Base-by-base conservation (phyloP, 139 green algal species). In the Chlorella sp. region DNA sequence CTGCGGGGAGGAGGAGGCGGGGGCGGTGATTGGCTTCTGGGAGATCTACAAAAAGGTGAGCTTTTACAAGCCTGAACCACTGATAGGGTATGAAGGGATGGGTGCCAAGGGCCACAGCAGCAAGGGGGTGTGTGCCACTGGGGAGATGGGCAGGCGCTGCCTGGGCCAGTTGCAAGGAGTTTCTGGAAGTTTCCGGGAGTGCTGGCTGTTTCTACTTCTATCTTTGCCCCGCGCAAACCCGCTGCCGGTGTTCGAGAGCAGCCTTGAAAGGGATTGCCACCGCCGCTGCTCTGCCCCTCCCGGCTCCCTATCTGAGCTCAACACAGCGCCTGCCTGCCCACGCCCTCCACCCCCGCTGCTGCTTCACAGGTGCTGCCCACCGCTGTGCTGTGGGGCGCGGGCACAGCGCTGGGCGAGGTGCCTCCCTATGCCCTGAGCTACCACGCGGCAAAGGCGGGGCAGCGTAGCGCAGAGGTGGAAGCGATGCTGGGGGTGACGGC, bases 371-470 rank as follows among this genome's bases (percentile, higher is more conserved):
- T 97, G 28, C 86, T 95, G 0, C 32, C 93, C 32, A 92, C 95
- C 7, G 89, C 90, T 1, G 93, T 98, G 69, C 90, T 99, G 57
- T 99, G 97, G 97, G 97, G 97, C 22, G 90, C 89, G 16, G 97
- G 97, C n/a, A 99, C 97, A 3, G 97, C 97, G 0, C 90, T 99
- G 3, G 97, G 97, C 3, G 97, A 99, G 92, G 94, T 99, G 4
- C 97, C 97, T 18, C 97, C 97, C 4, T 99, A 99, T 91, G 94
- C 95, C 48, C 90, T 99, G 61, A 95, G 85, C 61, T 99, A 97
- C 89, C 92, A 96, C 32, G 96, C 97, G n/a, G 93, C 95, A 5
- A 93, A 91, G 84, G 95, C 96, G 15, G 96, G 96, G 3, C 89
- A 92, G 69, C 92, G 92, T 61, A 93, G 92, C 60, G 81, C 91